These are phyloP conservation scores for Calvatia gigantea DNA, from an alignment of 768 basidiomycete species.

Conservation along the genomic window DNA sequence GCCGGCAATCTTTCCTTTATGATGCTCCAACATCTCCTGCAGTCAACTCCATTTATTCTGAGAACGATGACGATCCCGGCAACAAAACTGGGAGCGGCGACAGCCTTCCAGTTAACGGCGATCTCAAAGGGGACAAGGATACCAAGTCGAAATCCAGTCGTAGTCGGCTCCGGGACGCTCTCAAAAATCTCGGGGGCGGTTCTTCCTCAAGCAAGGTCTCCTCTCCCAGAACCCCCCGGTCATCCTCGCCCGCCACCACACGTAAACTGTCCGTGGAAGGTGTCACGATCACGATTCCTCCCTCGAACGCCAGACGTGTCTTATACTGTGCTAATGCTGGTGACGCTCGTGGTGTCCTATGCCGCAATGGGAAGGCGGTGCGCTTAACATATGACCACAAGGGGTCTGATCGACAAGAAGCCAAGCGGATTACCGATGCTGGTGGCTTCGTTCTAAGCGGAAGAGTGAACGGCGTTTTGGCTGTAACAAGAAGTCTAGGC, in stretches of 20 bases:
- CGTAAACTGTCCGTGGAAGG: constrained; percentile 28
- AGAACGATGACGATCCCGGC: constrained; percentile 25
- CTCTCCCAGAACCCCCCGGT: constrained; percentile 30
- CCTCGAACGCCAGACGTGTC: constrained; percentile 59
- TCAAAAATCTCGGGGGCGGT: constrained; percentile 47
- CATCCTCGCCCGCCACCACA: constrained; percentile 29
- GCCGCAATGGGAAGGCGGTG: constrained; percentile 85
- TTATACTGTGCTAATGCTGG: constrained; percentile 96
- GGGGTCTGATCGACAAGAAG: constrained; percentile 94
- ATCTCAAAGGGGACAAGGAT: constrained; percentile 32
- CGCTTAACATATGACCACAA: constrained; percentile 98
- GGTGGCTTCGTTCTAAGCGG: constrained; percentile 99
- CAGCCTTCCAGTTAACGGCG: constrained; percentile 31
- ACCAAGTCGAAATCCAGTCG: constrained; percentile 37
- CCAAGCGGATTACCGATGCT: constrained; percentile 95
- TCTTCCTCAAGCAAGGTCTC: constrained; percentile 27
- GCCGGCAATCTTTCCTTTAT: constrained; percentile 64
- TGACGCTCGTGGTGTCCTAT: constrained; percentile 92
- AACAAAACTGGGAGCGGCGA: constrained; percentile 43
- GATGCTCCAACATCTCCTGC: constrained; percentile 25
- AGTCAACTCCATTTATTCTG: constrained; percentile 33
- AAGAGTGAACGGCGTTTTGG: constrained; percentile 94
- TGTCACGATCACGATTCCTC: constrained; percentile 38
- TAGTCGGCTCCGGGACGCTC: constrained; percentile 52
- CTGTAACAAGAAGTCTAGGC: constrained; percentile 93